Conservation (phyloP, 352 stramenopile species). For the Phytopythium oedochilum region DNA sequence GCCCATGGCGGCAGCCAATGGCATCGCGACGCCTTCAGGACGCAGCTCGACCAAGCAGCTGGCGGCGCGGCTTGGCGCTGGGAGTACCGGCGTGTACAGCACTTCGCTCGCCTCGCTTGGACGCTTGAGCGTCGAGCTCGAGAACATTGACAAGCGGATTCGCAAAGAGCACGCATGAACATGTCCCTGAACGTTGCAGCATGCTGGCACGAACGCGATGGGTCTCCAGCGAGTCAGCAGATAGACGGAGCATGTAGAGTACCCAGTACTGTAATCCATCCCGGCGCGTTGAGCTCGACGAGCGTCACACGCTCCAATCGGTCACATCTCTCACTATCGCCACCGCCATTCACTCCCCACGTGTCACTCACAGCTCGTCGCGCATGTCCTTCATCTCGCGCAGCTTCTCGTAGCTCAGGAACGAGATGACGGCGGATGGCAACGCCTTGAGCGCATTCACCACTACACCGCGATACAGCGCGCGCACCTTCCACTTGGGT, state of each 20-base stretch:
- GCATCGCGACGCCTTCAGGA: slow-evolving; percentile 8
- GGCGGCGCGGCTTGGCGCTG: slow-evolving; percentile 13
- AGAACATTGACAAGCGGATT: slow-evolving; percentile 71
- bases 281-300: not conserved
- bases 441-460: slow-evolving; percentile 71
- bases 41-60: slow-evolving; percentile 21
- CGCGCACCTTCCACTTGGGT: slow-evolving; percentile 11
- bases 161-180: slow-evolving; percentile 8
- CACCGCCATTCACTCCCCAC: not conserved
- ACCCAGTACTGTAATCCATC: not conserved
- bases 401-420: slow-evolving; percentile 80
- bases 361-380: slow-evolving; percentile 22
- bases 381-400: slow-evolving; percentile 37
- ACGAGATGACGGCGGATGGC: slow-evolving; percentile 70
- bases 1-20: not conserved
- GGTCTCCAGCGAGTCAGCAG: not conserved
- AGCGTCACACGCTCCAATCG: too few species aligned
- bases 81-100: slow-evolving; percentile 21
- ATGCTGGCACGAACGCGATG: too few species aligned
- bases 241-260: not conserved
- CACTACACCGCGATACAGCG: slow-evolving; percentile 65
- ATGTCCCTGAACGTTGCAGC: too few species aligned
- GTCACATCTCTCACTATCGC: not conserved
- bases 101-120: slow-evolving; percentile 51
- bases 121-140: slow-evolving; percentile 56